Conservation (phyloP, 495 filamentous ascomycete genomes). For the Penicillium alfredii region DNA sequence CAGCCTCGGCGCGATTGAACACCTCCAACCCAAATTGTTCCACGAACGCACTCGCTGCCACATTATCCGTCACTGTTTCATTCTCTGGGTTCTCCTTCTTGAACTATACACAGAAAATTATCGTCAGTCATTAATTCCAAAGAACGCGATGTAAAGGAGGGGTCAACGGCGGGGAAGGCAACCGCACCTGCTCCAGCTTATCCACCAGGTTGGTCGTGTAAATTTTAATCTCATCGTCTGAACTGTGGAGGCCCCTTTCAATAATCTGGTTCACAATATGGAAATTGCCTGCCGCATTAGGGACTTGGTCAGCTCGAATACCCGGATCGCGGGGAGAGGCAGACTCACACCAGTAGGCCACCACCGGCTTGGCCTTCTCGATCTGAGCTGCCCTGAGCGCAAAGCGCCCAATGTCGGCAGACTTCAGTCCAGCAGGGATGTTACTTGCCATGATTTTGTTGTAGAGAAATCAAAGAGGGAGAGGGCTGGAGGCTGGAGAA, state of each 20-base stretch:
- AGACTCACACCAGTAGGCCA: slow-evolving; percentile 89
- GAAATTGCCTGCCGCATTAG: slow-evolving; percentile 63
- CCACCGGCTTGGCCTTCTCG: slow-evolving; percentile 73
- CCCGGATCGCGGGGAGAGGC: slow-evolving; percentile 8
- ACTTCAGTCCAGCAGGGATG: slow-evolving; percentile 68
- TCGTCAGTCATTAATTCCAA: slow-evolving; percentile 6
- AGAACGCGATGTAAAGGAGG: background rate
- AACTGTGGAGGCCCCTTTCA: slow-evolving; percentile 64
- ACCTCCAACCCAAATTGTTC: slow-evolving; percentile 90
- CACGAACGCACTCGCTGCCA: slow-evolving; percentile 81
- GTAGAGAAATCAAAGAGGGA: slow-evolving; percentile 1
- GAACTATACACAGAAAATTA: slow-evolving; percentile 40
- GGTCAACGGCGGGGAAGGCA: no score
- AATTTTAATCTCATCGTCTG: slow-evolving; percentile 63
- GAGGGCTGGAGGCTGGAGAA: slow-evolving; percentile 3
- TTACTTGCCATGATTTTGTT: slow-evolving; percentile 56
- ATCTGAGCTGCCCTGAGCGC: slow-evolving; percentile 78
- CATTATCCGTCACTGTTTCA: slow-evolving; percentile 75
- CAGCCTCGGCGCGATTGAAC: slow-evolving; percentile 74
- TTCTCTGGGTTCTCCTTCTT: slow-evolving; percentile 57
- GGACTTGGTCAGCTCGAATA: slow-evolving; percentile 7
- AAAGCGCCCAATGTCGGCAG: slow-evolving; percentile 73
- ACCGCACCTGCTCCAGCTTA: slow-evolving; percentile 82
- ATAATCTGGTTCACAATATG: slow-evolving; percentile 92
- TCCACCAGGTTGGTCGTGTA: slow-evolving; percentile 87